Evolutionary conservation across 441 rosid species (phyloP), one percentile per base, ranked within the genome.

Genomic region (Pelargonium myrrhifolium): DNA sequence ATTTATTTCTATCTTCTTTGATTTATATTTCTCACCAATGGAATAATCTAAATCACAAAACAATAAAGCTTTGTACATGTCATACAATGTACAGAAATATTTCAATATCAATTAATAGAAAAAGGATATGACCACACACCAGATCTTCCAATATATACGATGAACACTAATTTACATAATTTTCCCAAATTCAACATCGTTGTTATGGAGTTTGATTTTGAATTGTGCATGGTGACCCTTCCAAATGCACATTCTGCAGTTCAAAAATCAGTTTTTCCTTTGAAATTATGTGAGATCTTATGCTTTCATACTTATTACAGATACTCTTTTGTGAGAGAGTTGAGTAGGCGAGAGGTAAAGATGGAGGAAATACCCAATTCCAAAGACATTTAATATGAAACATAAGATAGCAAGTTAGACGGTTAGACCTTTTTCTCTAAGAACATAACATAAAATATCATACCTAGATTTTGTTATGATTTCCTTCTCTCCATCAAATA

Each of bases 401-500:
- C 8, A 59, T 8, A 59, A 37, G 40, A 37, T 37, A 37, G 8
- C 40, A 37, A 37, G 40, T 31, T 3, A 31, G 35, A 7, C 9
- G 1, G 15, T 14, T n/a, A 22, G n/a, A 56, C 40, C 18, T 15
- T 15, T 15, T 20, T 8, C 26, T 49, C 26, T 18, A 21, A 62
- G 65, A 35, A 31, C 31, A 35, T 21, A 17, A n/a, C 42, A 62
- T 31, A 7, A n/a, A 35, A 31, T 31, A 56, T 18, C 51, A 5
- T 80, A 95, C 98, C 93, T 86, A 47, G 96, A 83, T 77, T 90
- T 84, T 72, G 60, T 75, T 69, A 77, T 76, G 35, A 75, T 72
- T 79, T 84, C 95, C 75, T 80, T 78, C 70, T 88, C 99, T 65
- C 87, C 96, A 47, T 45, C 74, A 65, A 71, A 85, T 75, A 79